Conservation (phyloP, 179 eudicot genomes). For the Silene noctiflora region DNA sequence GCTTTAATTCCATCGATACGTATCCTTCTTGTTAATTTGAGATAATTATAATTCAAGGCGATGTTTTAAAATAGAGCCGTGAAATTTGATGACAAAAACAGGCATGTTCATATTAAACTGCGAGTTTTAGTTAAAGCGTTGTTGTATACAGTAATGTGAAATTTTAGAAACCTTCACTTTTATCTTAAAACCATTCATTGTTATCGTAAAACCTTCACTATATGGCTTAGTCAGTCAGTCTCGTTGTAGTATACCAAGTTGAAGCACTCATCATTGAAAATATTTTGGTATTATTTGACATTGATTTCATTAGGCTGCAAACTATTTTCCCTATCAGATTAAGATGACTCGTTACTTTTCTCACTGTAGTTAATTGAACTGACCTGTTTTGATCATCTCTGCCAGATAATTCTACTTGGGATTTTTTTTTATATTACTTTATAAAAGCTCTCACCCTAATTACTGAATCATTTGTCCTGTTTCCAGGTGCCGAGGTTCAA, state of each 20-base stretch:
- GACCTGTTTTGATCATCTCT: background rate
- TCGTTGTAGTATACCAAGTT: background rate
- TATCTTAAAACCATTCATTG: background rate
- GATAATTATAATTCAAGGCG: too few species aligned
- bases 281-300: background rate
- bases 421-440: background rate
- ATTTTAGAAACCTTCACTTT: background rate
- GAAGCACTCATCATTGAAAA: background rate
- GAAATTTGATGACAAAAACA: too few species aligned
- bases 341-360: background rate
- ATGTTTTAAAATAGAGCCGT: background rate
- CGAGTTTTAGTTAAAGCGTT: background rate
- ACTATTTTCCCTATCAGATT: background rate
- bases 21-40: too few species aligned
- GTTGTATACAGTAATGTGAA: background rate
- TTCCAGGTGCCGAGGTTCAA: slow-evolving; percentile 93
- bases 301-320: background rate
- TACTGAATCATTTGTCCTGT: background rate
- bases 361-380: background rate
- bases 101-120: background rate
- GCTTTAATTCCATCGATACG: too few species aligned
- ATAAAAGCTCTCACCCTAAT: background rate
- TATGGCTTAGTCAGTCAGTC: background rate
- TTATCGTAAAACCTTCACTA: background rate
- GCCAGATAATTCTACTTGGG: background rate